Evolutionary conservation across 257 asterid species (phyloP), one percentile per base, ranked within the genome.

Genomic region (Paulownia fortunei): DNA sequence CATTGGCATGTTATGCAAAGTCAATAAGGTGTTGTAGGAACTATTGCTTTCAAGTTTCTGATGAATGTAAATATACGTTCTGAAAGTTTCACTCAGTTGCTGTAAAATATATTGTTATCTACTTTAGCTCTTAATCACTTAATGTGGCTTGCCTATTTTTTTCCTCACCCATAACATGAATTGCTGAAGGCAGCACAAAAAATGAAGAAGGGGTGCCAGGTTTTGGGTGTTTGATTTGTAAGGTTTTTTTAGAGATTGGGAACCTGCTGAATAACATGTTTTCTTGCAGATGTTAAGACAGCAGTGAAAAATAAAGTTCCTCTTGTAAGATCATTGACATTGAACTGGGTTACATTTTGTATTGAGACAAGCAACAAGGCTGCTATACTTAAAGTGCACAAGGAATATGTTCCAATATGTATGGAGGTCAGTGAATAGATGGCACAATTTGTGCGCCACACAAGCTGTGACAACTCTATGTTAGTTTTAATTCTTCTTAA

Each of bases 221-320:
- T 37, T 66, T 73, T 73, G 77, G 18, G 30, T 78, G 60, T 81
- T 32, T 64, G 41, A 72, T 76, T 70, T 1, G 44, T 11, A 27
- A 64, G 24, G 36, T 10, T 64, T 74, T 19, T 39, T 21, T 19
- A 16, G 61, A 37, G 64, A 76, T 36, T 46, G n/a, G 46, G 64
- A 67, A 47, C 24, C 41, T 58, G 21, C 69, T 81, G 70, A 80
- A 70, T 58, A 39, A 24, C 34, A 69, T 64, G 47, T 79, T 73
- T 62, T 86, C 68, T 75, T 87, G 92, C 96, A 96, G 99, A 96
- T 86, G 89, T 93, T 46, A 96, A 96, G 91, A 88, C 90, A 15
- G 96, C 99, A 51, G 86, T 89, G 71, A 96, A 96, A 86, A 93
- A 96, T 80, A 96, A 96, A 84, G 99, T 96, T 83, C 99, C 99